phyloP scores from a whole-genome alignment of 140 eudicot genomes.

The Oenanthe javanica region DNA sequence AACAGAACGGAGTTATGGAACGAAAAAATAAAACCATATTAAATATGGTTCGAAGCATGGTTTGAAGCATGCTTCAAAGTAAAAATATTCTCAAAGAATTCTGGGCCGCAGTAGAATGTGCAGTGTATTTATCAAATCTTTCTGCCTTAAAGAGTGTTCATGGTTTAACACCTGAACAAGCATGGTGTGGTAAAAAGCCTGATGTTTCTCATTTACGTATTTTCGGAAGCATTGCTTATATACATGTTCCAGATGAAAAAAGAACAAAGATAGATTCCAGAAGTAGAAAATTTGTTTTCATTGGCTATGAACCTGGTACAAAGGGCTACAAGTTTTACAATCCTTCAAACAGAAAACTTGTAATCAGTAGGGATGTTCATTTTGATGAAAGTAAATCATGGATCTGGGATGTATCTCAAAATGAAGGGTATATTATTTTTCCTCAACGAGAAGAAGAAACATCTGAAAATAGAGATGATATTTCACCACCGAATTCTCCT shows the following conservation, averaged over 20 bases:
- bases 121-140: background rate
- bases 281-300: background rate
- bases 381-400: background rate
- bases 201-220: no score
- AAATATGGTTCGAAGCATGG: no score
- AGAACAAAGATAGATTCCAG: background rate
- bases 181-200: no score
- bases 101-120: background rate
- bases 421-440: background rate
- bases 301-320: background rate
- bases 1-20: no score
- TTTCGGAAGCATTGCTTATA: no score
- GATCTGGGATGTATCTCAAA: background rate
- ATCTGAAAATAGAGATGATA: background rate
- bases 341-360: background rate
- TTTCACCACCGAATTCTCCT: background rate
- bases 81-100: no score
- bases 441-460: background rate
- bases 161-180: background rate
- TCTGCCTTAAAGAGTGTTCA: background rate
- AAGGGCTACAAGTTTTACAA: background rate
- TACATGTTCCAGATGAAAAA: no score
- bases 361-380: background rate
- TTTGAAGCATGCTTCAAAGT: no score
- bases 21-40: no score